A percentile compares a stretch with the other conserved stretches of the same genome.
Evolutionary conservation across 1,284 basidiomycete species (phyloP).

Genomic region (Cutaneotrichosporon sp.): DNA sequence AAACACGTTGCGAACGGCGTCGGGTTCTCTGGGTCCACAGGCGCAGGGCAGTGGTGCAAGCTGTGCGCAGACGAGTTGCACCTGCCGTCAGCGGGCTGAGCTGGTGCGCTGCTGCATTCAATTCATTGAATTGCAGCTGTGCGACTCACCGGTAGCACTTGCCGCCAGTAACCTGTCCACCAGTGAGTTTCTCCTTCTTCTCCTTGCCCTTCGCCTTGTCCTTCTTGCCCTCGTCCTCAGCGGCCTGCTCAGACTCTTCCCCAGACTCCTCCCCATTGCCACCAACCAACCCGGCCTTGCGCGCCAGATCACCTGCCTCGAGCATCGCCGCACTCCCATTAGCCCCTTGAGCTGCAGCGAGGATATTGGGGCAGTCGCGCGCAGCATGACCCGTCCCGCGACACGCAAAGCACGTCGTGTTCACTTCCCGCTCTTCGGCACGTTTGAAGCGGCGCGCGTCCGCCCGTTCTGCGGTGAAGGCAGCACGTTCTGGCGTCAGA

Average conservation of each 20-base stretch:
- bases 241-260: slow-evolving; percentile 16
- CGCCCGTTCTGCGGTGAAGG: slow-evolving; percentile 46
- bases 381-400: slow-evolving; percentile 80
- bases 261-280: slow-evolving; percentile 25
- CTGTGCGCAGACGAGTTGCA: slow-evolving; percentile 80
- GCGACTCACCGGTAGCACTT: slow-evolving; percentile 74
- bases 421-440: slow-evolving; percentile 61
- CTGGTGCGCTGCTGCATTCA: not conserved
- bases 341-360: slow-evolving; percentile 36
- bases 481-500: slow-evolving; percentile 32
- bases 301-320: slow-evolving; percentile 21
- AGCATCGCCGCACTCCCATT: slow-evolving; percentile 30
- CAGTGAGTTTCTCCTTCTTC: slow-evolving; percentile 21
- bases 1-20: slow-evolving; percentile 90
- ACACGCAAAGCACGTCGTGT: slow-evolving; percentile 83
- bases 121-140: not conserved
- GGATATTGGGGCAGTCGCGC: slow-evolving; percentile 70
- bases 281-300: slow-evolving; percentile 11
- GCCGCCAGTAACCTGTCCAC: slow-evolving; percentile 57
- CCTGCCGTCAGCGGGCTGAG: slow-evolving; percentile 54
- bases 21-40: slow-evolving; percentile 64
- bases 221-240: slow-evolving; percentile 23
- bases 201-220: slow-evolving; percentile 22
- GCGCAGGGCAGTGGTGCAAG: slow-evolving; percentile 71
- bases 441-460: slow-evolving; percentile 69